Base-by-base conservation (phyloP, 1,139 yeast species). In the Zygoascus sp. region DNA sequence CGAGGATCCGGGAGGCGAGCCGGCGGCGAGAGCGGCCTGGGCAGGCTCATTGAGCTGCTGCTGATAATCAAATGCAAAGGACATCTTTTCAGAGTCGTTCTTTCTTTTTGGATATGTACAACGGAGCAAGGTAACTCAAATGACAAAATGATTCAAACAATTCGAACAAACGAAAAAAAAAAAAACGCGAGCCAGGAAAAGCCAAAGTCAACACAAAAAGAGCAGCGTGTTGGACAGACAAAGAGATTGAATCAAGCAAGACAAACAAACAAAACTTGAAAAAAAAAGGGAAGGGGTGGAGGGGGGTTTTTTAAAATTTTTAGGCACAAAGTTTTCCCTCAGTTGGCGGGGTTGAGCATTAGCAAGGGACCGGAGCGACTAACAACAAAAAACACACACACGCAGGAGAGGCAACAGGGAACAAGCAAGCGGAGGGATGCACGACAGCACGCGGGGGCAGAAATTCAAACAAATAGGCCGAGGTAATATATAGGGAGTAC, bases 41-140 rank as follows among this genome's bases (percentile, higher is more conserved):
- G 9, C 25, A 11, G 36, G 6, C 6, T 19, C 36, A n/a, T 10
- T 10, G 10, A 25, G 34, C 13, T 22, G 42, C 23, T 38, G 44
- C 19, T 41, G 44, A n/a, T 41, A 34, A 21, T 41, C 35, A 13
- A 41, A 41, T 21, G 44, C 39, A 35, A 35, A 35, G 20, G 39
- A 35, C 39, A 35, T 35, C 27, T 20, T 35, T 11, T 32, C 15
- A 10, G 7, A n/a, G n/a, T n/a, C n/a, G n/a, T n/a, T n/a, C n/a
- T n/a, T n/a, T n/a, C n/a, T n/a, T n/a, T n/a, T n/a, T n/a, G n/a
- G n/a, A n/a, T 30, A 40, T 23, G 27, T 38, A 16, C 20, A 25
- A 25, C 28, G 28, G 7, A 25, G 28, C 28, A 3, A 7, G n/a
- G 9, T n/a, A 25, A 25, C n/a, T 25, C n/a, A 10, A 40, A 40